Base-by-base conservation (phyloP, 2,329 filamentous ascomycete genomes). In the Ophioceras dolichostomum region DNA sequence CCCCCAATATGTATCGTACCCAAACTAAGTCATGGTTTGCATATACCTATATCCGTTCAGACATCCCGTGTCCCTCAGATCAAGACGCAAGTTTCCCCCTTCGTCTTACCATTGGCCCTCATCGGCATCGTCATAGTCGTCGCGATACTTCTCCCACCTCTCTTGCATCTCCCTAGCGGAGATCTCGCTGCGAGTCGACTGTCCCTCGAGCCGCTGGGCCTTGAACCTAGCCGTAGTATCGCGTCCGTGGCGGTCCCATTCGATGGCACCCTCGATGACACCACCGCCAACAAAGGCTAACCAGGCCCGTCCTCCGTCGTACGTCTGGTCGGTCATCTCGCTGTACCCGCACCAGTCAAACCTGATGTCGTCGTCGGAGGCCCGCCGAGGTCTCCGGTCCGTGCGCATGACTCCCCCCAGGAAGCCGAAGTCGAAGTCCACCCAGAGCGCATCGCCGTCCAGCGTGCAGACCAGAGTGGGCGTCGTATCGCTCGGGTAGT, bases 391-490 rank as follows among this genome's bases (percentile, higher is more conserved):
- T 12, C 34, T 22, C 16, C 21, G 14, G 24, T 3, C 12, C n/a
- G 21, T 35, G 6, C 34, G 34, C 12, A 27, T 29, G 16, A 29
- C 26, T 16, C 34, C 34, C 10, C 14, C 16, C 24, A 36, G 17
- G 26, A 36, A 36, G 12, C 34, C 34, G 12, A 36, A 18, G 34
- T 19, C 14, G 34, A 36, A 36, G 17, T 29, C 10, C 10, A 36
- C 27, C 34, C 34, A 36, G 17, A 36, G 34, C 16, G 24, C 34
- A 13, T 36, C 34, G 24, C 34, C 34, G 34, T 36, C 34, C 5
- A 36, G 22, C 21, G 34, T 36, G 24, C 26, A 29, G 4, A 29
- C n/a, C 26, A 36, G 10, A 16, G 2, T n/a, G 5, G 6, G 18
- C 18, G 34, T 3, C 17, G 17, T 4, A 13, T 9, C 26, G 4